Base-by-base conservation (phyloP, 805 yeast species). In the Candida suzukii region DNA sequence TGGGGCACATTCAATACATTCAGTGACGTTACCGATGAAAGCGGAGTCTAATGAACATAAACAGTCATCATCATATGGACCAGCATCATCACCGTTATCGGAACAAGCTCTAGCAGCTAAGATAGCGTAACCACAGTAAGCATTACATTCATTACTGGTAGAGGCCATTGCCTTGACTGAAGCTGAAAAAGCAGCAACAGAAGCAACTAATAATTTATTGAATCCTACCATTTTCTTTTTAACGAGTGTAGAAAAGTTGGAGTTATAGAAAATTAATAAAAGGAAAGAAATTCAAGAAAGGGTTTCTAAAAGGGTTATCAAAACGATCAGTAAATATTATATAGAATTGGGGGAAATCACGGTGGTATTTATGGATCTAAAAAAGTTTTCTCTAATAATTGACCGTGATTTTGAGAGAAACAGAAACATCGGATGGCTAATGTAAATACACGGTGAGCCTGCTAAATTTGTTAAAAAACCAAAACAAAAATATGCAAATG, bases 61-160 rank as follows among this genome's bases (percentile, higher is more conserved):
- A 52, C 67, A 61, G 14, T 47, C 41, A 26, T 45, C 28, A 46
- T 58, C 59, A 50, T 56, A 63, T 31, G 64, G 60, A 20, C 61
- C 60, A 18, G 40, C 20, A 38, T 56, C 59, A 12, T 52, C 36
- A 1, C 24, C 37, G 13, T 34, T 40, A 19, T 35, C 39, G 24
- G 53, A 47, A 46, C 65, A 60, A 2, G 47, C 47, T 34, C 55
- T 45, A 37, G 61, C 64, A 31, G 50, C 54, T 10, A 58, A 11
- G 34, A 60, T 60, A 35, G 54, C 29, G 41, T 46, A 50, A 35
- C 65, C 65, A 54, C 65, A 60, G 13, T 52, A 47, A 19, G 60
- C 60, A 40, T 60, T 62, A 43, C 65, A 60, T 2, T 46, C 38
- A 32, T 56, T 47, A 18, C 53, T 19, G 22, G 11, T 19, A 31